Evolutionary conservation across 2,329 filamentous ascomycete genomes (phyloP).

Genomic region (Colletotrichum echinochloae): DNA sequence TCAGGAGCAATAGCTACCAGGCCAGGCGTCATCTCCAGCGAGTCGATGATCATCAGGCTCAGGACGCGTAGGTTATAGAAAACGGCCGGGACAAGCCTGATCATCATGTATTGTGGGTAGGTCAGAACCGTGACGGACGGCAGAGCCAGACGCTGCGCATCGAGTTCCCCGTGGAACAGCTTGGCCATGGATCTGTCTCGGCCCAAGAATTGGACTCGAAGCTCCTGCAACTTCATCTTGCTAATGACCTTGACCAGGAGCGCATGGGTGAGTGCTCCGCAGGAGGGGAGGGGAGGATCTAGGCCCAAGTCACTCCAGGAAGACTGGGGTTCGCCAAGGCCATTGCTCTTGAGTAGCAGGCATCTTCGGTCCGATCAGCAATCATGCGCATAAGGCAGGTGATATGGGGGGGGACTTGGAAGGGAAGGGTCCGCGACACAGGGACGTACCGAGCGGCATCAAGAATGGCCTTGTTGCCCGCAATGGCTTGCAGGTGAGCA

Average conservation of each 20-base stretch:
- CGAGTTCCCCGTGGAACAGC: not conserved
- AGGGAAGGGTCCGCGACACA: not conserved
- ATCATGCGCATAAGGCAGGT: not conserved
- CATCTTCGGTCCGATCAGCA: not conserved
- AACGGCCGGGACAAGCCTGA: too few relatives aligned
- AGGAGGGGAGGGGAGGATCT: not conserved
- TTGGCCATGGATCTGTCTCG: not conserved
- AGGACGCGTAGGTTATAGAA: not conserved
- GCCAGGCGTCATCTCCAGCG: not conserved
- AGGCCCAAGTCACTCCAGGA: not conserved
- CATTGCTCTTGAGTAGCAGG: not conserved
- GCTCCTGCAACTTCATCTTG: not conserved
- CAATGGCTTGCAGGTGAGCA: not conserved
- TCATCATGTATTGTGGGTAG: not conserved
- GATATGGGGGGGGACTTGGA: too few relatives aligned
- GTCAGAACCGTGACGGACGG: not conserved
- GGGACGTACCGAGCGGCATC: not conserved
- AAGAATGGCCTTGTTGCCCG: not conserved
- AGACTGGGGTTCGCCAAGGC: not conserved
- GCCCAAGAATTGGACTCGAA: not conserved
- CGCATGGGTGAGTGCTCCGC: not conserved
- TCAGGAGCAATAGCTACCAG: not conserved
- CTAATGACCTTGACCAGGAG: not conserved
- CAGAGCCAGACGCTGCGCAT: not conserved
- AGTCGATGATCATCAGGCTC: not conserved